These are phyloP conservation scores for Posidonia australis DNA, from an alignment of 106 monocot species.

Conservation along the genomic window DNA sequence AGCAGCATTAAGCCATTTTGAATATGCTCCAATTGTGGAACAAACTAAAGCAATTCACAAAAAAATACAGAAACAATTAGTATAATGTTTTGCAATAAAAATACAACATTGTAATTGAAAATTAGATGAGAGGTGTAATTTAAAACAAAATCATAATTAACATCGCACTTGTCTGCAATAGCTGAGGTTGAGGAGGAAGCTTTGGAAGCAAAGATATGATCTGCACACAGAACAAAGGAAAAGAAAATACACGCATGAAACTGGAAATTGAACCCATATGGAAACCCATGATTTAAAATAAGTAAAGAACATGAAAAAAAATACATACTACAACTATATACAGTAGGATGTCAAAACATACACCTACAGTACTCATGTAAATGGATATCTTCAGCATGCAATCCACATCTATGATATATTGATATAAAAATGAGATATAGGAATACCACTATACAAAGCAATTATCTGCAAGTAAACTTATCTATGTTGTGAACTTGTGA, in stretches of 20 bases:
- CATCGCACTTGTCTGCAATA: constrained; percentile 64
- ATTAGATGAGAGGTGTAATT: not conserved
- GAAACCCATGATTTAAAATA: not conserved
- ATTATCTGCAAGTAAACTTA: too few species aligned
- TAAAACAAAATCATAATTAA: not conserved
- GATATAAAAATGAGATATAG: too few species aligned
- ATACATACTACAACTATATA: too few species aligned
- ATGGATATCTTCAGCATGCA: too few species aligned
- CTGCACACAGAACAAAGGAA: constrained; percentile 20
- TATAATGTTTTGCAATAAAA: not conserved
- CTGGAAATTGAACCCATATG: not conserved
- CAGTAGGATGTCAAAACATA: too few species aligned
- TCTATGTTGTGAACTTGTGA: too few species aligned
- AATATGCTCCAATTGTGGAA: constrained; percentile 89
- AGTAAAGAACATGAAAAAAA: not conserved
- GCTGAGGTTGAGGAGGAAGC: constrained; percentile 57
- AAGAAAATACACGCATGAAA: not conserved
- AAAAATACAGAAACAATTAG: not conserved
- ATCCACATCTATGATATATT: too few species aligned
- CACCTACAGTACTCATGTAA: too few species aligned
- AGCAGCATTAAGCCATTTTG: constrained; percentile 81
- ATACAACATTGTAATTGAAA: not conserved
- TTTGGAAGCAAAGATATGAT: constrained; percentile 67
- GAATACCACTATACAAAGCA: too few species aligned
- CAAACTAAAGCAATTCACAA: constrained; percentile 44